Base-by-base conservation (phyloP, 768 basidiomycete genomes). In the Suillus placidus region DNA sequence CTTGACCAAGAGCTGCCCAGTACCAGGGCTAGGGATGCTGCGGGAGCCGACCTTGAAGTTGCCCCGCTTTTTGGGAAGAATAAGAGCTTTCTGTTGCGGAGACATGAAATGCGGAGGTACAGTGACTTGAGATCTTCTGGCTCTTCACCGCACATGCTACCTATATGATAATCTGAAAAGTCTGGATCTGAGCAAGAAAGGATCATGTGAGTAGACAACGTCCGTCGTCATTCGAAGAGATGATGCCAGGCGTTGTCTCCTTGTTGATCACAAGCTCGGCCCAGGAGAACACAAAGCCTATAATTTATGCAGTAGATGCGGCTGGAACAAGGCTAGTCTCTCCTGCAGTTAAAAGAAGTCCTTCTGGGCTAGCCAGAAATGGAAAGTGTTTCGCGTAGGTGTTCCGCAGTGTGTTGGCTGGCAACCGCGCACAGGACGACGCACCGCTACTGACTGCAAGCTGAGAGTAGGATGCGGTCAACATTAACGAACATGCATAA, bases 1-100 rank as follows among this genome's bases (percentile, higher is more conserved):
- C 66, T 80, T 79, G 64, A 85, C 74, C 57, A 85, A 73, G 14
- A 85, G 64, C 67, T 85, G 76, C 8, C 78, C 78, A 3, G 72
- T 68, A 1, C 77, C 77, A 0, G 82, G 82, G 38, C 66, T 74
- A 6, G 76, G 76, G 38, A 78, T 68, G 34, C 67, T 60, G 10
- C 67, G 72, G 13, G 73, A 66, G 3, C 64, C 66, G 42, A 83
- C 60, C 18, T 69, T 69, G 49, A 82, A 77, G 23, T 72, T 58
- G 4, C 75, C 73, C 20, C 71, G 71, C 37, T 70, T 70, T 23
- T 70, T 63, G 32, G 71, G 62, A 66, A 76, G 57, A 62, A 77
- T 66, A 47, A 77, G 66, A 1, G 71, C 68, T 62, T 75, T 75
- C 66, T 78, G 75, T 61, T 75, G 71, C 43, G 61, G 69, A 55